Conservation (phyloP, 345 rosid species). For the Dimocarpus longan region DNA sequence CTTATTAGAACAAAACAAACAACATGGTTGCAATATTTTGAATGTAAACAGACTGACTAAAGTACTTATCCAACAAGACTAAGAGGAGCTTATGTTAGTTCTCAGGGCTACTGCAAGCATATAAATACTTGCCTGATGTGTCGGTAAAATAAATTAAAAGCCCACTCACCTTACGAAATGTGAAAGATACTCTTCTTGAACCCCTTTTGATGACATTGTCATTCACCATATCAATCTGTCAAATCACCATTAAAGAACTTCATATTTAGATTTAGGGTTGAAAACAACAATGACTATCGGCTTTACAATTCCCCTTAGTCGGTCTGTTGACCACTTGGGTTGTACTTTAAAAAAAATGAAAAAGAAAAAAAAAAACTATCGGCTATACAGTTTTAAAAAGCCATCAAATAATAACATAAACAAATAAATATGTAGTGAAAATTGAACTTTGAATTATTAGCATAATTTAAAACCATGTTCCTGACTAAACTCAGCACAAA, state of each 20-base stretch:
- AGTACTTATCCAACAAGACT: background rate
- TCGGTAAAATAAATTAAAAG: background rate
- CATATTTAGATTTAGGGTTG: background rate
- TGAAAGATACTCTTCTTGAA: slow-evolving; percentile 85
- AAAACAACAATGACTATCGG: background rate
- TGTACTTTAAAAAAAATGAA: too few species aligned
- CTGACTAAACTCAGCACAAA: background rate
- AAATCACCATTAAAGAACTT: slow-evolving; percentile 9
- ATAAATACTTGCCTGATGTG: background rate
- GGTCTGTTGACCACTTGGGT: too few species aligned
- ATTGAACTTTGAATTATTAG: background rate
- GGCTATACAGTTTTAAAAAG: background rate
- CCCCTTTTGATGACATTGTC: slow-evolving; percentile 65
- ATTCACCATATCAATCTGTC: slow-evolving; percentile 82
- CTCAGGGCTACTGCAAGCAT: slow-evolving; percentile 5
- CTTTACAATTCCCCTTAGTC: background rate
- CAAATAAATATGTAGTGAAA: background rate
- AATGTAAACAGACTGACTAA: background rate
- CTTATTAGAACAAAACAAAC: background rate
- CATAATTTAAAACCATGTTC: background rate
- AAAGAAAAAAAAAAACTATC: too few species aligned
- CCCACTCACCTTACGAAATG: slow-evolving; percentile 74
- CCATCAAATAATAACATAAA: too few species aligned
- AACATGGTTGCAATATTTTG: background rate
- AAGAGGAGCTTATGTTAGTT: background rate